These are phyloP conservation scores for Tubosaeta brunneosetosa DNA, from an alignment of 768 basidiomycete genomes.

Conservation along the genomic window DNA sequence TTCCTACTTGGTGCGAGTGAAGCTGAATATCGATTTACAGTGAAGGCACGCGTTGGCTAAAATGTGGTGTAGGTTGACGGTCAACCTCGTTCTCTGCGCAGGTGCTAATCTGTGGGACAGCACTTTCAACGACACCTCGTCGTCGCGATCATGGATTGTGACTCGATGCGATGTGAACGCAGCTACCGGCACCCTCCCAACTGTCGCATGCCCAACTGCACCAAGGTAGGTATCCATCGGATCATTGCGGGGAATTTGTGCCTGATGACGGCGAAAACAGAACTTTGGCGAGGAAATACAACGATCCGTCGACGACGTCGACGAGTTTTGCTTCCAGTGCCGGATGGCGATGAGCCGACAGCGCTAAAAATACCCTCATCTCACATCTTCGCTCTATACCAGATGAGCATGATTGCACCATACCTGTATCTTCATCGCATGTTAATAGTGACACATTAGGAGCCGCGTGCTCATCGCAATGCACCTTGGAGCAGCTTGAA, in stretches of 20 bases:
- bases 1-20: not conserved
- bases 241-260: conserved; percentile 8
- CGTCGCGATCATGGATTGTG: conserved; percentile 72
- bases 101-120: conserved; percentile 33
- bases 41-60: conserved; percentile 72
- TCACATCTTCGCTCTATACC: not conserved
- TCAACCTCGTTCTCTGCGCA: conserved; percentile 3
- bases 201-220: conserved; percentile 52
- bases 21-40: conserved; percentile 33
- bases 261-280: conserved; percentile 33
- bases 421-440: conserved; percentile 25
- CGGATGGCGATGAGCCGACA: conserved; percentile 49
- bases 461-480: conserved; percentile 6
- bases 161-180: conserved; percentile 56
- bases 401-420: conserved; percentile 23
- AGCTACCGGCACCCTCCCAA: conserved; percentile 55
- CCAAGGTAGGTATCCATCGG: conserved; percentile 43
- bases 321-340: conserved; percentile 69
- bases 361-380: conserved; percentile 10
- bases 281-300: conserved; percentile 67
- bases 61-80: conserved; percentile 54
- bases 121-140: conserved; percentile 77
- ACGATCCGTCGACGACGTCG: conserved; percentile 61
- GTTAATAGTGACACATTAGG: conserved; percentile 16
- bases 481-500: not conserved